Base-by-base conservation (phyloP, 345 rosid species). In the Lumnitzera racemosa region DNA sequence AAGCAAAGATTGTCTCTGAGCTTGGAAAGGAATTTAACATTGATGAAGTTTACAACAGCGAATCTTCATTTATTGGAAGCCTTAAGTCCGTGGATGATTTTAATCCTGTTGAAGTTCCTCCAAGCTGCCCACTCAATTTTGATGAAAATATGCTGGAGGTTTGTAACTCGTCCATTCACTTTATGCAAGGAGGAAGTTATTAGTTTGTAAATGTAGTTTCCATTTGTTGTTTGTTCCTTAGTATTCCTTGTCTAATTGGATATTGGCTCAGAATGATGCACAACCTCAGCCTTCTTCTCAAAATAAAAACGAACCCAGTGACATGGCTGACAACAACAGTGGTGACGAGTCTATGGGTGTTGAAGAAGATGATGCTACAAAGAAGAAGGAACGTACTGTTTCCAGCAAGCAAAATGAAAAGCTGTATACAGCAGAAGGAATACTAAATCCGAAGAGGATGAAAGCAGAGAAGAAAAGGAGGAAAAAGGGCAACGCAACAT, bases 1-100 rank as follows among this genome's bases (percentile, higher is more conserved):
- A 94, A 65, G 84, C 86, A 27, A 84, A 57, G 74, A 83, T 90
- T 67, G 96, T 90, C 55, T 55, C 83, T 0, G 85, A 94, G 79
- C 51, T 86, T 15, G 88, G 85, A 11, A 83, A 90, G 73, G 97
- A 90, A 62, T 90, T 94, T 67, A 83, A 82, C 53, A 70, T 94
- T 2, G 85, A 94, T 69, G 96, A 86, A 68, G 90, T 88, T 69
- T 94, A 94, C 78, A 77, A 69, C 49, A 70, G 84, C 12, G 96
- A 94, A 72, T 73, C 87, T 12, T 88, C 95, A 5, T 88, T 94
- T 65, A 86, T 94, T 46, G 96, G 97, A 60, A 94, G 92, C 67
- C 89, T 94, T 57, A 86, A 84, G 81, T 79, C 95, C 0, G 80
- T 82, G 24, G 68, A 71, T 23, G 92, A 88, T 55, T 88, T 84